Percentiles rank a stretch among this genome's conserved stretches.
These are phyloP conservation scores for Coemansia sp. DNA, from an alignment of 192 early-diverging fungal species.

Conservation along the genomic window DNA sequence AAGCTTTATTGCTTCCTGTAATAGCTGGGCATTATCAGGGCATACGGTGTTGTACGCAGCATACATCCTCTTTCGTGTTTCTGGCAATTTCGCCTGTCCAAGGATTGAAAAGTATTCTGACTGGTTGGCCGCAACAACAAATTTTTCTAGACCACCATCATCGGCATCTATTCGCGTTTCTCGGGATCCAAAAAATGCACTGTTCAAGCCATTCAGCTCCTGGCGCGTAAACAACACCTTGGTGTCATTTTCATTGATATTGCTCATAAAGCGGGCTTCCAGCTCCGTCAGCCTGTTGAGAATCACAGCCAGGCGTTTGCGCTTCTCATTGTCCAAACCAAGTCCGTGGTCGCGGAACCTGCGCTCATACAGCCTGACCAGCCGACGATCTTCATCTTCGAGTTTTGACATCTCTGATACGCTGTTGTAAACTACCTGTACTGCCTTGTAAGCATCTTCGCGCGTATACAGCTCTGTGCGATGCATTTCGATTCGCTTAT, in stretches of 20 bases:
- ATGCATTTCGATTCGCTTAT: slow-evolving; percentile 12
- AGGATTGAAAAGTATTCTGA: slow-evolving; percentile 9
- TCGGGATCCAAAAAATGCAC: neutral
- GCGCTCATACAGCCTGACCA: slow-evolving; percentile 58
- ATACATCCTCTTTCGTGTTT: slow-evolving; percentile 8
- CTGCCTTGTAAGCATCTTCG: slow-evolving; percentile 59
- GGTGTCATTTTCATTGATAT: slow-evolving; percentile 4
- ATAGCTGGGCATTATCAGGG: slow-evolving; percentile 50
- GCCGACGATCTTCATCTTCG: slow-evolving; percentile 58
- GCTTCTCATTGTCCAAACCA: neutral
- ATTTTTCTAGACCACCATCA: neutral
- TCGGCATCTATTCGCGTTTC: neutral
- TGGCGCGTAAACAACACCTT: slow-evolving; percentile 7
- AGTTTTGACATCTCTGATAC: slow-evolving; percentile 27
- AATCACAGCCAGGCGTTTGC: neutral
- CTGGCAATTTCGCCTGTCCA: neutral
- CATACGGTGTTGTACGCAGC: slow-evolving; percentile 1
- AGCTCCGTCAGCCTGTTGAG: slow-evolving; percentile 10
- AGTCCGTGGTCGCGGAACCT: slow-evolving; percentile 67
- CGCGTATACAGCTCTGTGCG: slow-evolving; percentile 58
- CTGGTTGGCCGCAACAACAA: neutral
- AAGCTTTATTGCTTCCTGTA: slow-evolving; percentile 56
- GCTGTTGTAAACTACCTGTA: slow-evolving; percentile 47
- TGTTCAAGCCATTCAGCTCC: slow-evolving; percentile 4
- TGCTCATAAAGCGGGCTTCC: neutral